These are phyloP conservation scores for Daedalea quercina DNA, from an alignment of 768 basidiomycete species.

Conservation along the genomic window DNA sequence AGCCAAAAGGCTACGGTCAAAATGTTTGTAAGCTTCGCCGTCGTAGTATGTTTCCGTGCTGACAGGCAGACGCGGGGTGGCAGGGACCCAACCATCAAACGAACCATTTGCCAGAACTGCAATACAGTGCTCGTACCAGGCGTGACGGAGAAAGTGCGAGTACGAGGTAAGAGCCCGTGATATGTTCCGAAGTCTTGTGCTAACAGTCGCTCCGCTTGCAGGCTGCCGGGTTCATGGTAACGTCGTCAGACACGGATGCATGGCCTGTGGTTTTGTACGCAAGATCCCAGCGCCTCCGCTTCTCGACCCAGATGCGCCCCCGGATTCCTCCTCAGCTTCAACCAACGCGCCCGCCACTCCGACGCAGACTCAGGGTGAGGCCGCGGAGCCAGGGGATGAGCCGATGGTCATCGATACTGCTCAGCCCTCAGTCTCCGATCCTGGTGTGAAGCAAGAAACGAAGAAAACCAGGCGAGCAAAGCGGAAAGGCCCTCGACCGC, in stretches of 20 bases:
- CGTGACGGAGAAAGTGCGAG: conserved; percentile 52
- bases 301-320: conserved; percentile 11
- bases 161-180: conserved; percentile 41
- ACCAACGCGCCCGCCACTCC: not conserved
- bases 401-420: not conserved
- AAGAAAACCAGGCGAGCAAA: not conserved
- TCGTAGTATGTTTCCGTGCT: not conserved
- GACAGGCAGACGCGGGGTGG: not conserved
- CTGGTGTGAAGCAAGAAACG: not conserved
- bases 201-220: conserved; percentile 21
- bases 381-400: conserved; percentile 1
- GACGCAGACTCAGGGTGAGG: too few species aligned
- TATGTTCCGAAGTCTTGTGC: not conserved
- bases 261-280: conserved; percentile 47
- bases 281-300: conserved; percentile 63
- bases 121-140: conserved; percentile 62
- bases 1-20: conserved; percentile 72
- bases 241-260: conserved; percentile 52
- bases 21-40: conserved; percentile 42
- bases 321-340: not conserved
- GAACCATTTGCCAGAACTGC: conserved; percentile 70
- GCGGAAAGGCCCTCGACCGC: conserved; percentile 24
- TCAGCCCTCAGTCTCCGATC: not conserved
- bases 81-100: conserved; percentile 82
- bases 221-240: conserved; percentile 46